Evolutionary conservation across 1,284 basidiomycete genomes (phyloP).

Genomic region (Jaminaea rosea): DNA sequence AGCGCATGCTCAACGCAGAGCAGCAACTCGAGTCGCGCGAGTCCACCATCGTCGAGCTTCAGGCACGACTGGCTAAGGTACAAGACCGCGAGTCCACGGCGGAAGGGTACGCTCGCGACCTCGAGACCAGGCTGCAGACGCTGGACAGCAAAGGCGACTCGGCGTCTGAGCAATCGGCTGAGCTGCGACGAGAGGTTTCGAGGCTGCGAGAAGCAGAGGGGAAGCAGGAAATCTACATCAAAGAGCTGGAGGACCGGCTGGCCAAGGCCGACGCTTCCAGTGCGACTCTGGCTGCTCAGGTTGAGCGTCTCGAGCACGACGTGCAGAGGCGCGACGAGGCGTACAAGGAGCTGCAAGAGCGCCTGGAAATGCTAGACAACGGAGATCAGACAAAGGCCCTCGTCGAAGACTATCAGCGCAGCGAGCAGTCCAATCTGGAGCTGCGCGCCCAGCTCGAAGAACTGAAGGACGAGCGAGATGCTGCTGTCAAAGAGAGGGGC

Average conservation of each 20-base stretch:
- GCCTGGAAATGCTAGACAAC: constrained; percentile 61
- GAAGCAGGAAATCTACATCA: constrained; percentile 68
- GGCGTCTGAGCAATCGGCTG: constrained; percentile 66
- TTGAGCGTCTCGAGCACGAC: constrained; percentile 70
- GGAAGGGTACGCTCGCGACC: constrained; percentile 83
- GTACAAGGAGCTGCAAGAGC: constrained; percentile 61
- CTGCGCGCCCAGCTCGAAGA: constrained; percentile 67
- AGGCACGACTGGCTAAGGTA: constrained; percentile 68
- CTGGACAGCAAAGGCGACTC: constrained; percentile 68
- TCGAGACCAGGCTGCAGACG: constrained; percentile 77
- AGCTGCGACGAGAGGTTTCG: constrained; percentile 72
- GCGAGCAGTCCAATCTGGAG: constrained; percentile 64
- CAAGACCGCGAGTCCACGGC: constrained; percentile 79
- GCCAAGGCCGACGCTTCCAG: constrained; percentile 69
- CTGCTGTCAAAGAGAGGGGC: constrained; percentile 11
- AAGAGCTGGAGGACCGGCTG: constrained; percentile 76
- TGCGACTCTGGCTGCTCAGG: constrained; percentile 58
- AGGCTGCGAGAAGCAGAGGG: constrained; percentile 68
- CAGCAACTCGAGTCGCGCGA: constrained; percentile 67
- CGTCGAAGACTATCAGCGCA: constrained; percentile 64
- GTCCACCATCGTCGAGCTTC: constrained; percentile 70
- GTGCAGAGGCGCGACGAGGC: constrained; percentile 61
- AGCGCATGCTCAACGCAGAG: constrained; percentile 53
- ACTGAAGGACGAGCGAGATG: constrained; percentile 56
- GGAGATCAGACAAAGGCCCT: constrained; percentile 37